Evolutionary conservation across 371 early-diverging fungal species (phyloP).

Genomic region (Mucor racemosus): DNA sequence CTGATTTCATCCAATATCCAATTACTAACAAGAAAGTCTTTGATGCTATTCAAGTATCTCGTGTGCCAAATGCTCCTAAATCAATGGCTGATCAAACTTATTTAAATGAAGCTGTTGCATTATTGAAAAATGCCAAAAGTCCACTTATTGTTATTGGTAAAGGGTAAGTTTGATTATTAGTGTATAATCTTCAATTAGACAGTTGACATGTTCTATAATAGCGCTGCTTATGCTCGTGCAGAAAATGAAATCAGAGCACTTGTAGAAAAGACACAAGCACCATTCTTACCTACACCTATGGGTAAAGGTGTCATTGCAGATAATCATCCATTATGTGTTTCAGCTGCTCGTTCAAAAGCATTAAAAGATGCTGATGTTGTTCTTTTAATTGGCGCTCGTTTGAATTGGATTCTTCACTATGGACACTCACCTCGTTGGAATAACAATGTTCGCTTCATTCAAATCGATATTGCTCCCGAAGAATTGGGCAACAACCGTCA

Average conservation of each 20-base stretch:
- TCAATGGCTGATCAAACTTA: constrained; percentile 52
- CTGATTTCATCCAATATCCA: constrained; percentile 69
- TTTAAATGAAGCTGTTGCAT: constrained; percentile 35
- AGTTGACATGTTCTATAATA: neutral
- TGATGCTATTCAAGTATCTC: constrained; percentile 33
- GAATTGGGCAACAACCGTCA: constrained; percentile 65
- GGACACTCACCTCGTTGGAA: constrained; percentile 68
- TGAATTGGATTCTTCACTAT: constrained; percentile 87
- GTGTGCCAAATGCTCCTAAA: constrained; percentile 36
- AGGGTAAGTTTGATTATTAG: constrained; percentile 50
- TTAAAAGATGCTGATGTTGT: constrained; percentile 75
- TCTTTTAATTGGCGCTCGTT: constrained; percentile 71
- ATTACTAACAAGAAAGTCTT: constrained; percentile 29
- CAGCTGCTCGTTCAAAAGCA: constrained; percentile 76
- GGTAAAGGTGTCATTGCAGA: constrained; percentile 80
- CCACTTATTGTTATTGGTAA: constrained; percentile 81
- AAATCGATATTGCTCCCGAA: constrained; percentile 73
- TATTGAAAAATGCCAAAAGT: constrained; percentile 52
- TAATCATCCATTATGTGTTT: constrained; percentile 62
- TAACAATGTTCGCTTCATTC: constrained; percentile 64
- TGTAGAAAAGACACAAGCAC: constrained; percentile 60
- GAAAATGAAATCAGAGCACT: constrained; percentile 64
- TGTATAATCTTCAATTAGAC: neutral
- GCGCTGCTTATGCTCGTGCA: constrained; percentile 71
- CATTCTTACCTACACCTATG: constrained; percentile 86